phyloP scores from a whole-genome alignment of 345 rosid genomes.

The Linum lewisii region DNA sequence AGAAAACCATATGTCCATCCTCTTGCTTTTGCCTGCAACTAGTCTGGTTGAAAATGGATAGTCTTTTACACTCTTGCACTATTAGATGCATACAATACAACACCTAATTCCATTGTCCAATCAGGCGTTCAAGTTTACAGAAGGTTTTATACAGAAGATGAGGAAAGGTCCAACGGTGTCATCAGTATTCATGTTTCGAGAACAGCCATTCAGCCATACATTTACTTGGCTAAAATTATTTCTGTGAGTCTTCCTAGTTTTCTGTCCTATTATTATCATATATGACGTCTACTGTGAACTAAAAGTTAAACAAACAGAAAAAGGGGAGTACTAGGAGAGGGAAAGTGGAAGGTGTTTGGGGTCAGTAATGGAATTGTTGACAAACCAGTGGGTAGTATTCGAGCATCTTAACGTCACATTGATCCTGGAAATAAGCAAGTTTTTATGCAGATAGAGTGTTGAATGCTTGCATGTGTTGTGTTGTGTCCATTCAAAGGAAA shows the following conservation, averaged over 20 bases:
- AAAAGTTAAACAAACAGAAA: no score
- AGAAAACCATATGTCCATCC: neutral
- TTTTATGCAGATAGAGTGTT: neutral
- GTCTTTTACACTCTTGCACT: neutral
- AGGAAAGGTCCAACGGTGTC: conserved; percentile 57
- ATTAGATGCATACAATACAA: neutral
- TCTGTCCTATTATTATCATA: neutral
- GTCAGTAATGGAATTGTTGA: no score
- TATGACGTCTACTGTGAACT: neutral
- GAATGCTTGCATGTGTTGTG: no score
- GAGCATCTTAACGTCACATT: no score
- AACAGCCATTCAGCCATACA: conserved; percentile 44
- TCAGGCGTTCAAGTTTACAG: conserved; percentile 53
- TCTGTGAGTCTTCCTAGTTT: conserved; percentile 44
- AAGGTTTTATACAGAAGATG: conserved; percentile 59
- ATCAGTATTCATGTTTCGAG: conserved; percentile 45
- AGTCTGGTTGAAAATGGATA: neutral
- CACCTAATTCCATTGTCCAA: neutral
- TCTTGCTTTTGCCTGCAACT: no score
- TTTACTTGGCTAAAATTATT: conserved; percentile 42
- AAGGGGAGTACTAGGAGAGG: no score
- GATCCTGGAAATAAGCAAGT: no score
- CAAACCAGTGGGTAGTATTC: no score
- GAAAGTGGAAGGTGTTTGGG: no score
- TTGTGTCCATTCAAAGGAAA: no score